These are phyloP conservation scores for Pleurotus citrinopileatus DNA, from an alignment of 768 basidiomycete genomes.

Conservation along the genomic window DNA sequence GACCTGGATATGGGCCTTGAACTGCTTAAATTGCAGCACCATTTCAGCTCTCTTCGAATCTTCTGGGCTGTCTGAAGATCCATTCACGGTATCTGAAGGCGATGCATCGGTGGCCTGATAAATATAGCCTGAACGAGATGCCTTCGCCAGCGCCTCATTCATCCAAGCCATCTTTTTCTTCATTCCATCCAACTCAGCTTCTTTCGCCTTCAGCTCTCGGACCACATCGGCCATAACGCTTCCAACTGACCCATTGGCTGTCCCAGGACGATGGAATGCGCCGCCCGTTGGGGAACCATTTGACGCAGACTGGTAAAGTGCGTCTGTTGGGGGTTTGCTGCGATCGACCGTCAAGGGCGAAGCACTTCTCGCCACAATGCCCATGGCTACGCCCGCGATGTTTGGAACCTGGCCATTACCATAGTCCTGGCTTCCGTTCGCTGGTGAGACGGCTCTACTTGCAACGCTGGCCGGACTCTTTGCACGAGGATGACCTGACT, in stretches of 20 bases:
- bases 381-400: slow-evolving; percentile 56
- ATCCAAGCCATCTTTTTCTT: slow-evolving; percentile 85
- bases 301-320: slow-evolving; percentile 46
- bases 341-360: slow-evolving; percentile 32
- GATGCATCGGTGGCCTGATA: slow-evolving; percentile 45
- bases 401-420: slow-evolving; percentile 42
- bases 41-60: slow-evolving; percentile 52
- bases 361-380: slow-evolving; percentile 31
- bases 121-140: slow-evolving; percentile 76
- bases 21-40: slow-evolving; percentile 81
- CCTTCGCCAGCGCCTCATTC: slow-evolving; percentile 73
- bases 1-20: slow-evolving; percentile 87
- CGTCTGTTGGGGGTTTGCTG: slow-evolving; percentile 55
- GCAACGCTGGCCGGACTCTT: slow-evolving; percentile 54
- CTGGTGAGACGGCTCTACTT: slow-evolving; percentile 63
- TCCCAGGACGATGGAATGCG: slow-evolving; percentile 43
- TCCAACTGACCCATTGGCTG: slow-evolving; percentile 53
- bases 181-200: slow-evolving; percentile 72
- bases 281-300: slow-evolving; percentile 46
- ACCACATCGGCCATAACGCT: slow-evolving; percentile 75
- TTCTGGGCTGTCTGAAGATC: slow-evolving; percentile 34
- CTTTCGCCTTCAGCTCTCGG: slow-evolving; percentile 78
- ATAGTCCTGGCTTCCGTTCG: slow-evolving; percentile 25
- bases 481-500: slow-evolving; percentile 35
- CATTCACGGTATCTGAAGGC: slow-evolving; percentile 36